Evolutionary conservation across 2,329 filamentous ascomycete genomes (phyloP), one percentile per base, ranked within the genome.

Genomic region (Scolecobasidium constrictum): DNA sequence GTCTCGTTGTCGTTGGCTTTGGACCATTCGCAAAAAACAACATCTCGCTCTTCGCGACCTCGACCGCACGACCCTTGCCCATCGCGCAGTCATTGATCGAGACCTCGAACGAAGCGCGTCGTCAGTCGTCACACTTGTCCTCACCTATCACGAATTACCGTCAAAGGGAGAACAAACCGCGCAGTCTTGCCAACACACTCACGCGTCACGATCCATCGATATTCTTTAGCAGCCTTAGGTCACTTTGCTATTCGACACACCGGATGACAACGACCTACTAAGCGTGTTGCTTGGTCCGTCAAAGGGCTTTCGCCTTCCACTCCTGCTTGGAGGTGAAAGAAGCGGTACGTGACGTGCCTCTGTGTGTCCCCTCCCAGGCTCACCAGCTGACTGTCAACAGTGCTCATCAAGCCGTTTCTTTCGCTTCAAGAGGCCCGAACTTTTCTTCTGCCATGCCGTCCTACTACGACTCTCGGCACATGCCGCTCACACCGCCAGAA

Each of bases 401-500:
- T 5, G 39, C 20, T 31, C n/a, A n/a, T 36, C 12, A n/a, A 21
- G 19, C 59, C 63, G 61, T 67, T 67, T 65, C 61, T 61, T 62
- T 55, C 53, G 56, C 59, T 58, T 51, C 45, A 50, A 51, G 52
- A 52, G 56, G 54, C 17, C 20, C 19, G 23, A 50, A 52, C 49
- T 50, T 50, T 48, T 49, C 49, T 50, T 52, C 55, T 56, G 63
- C 52, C 57, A 72, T 72, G 69, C 68, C 68, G 51, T 65, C 66
- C 53, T 70, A 70, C 56, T 70, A 70, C 52, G 55, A 63, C 58
- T 59, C 61, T 42, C 56, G 60, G 49, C 58, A 60, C 47, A 56
- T 67, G 38, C 66, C 65, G 47, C 62, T 69, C 47, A 71, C 69
- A 39, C 68, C 69, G 9, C 68, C 68, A 46, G 68, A 71, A 52